Base-by-base conservation (phyloP, 768 basidiomycete genomes). In the Amanita molliuscula region DNA sequence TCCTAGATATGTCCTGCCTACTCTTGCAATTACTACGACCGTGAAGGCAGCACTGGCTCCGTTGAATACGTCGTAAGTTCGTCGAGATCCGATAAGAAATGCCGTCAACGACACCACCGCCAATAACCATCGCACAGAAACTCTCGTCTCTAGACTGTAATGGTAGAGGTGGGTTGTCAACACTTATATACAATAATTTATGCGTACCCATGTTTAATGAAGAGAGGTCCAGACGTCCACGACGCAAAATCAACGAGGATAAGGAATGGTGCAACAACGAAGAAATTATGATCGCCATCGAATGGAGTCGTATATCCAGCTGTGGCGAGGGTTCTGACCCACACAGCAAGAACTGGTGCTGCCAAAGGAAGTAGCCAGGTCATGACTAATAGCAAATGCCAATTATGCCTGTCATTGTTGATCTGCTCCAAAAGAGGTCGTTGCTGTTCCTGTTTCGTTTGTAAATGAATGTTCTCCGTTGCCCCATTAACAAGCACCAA, bases 311-410 rank as follows among this genome's bases (percentile, higher is more conserved):
- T 82, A 53, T 80, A 76, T 0, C 88, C 87, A 8, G 89, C 86
- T 0, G 87, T 87, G 33, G 78, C 73, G 9, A 95, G 67, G 34
- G 92, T 94, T 44, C 91, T 78, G 2, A 84, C 84, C 94, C 94
- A 97, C 2, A 95, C 91, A 1, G 78, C 83, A 21, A 97, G 69
- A 5, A 85, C 82, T 0, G 89, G 84, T 2, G 81, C 84, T 5
- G 75, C 75, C 49, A 89, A 69, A 1, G 93, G 93, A 0, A 95
- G 66, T 2, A 93, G 69, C 76, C 82, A 84, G 15, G 86, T 83
- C 77, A 92, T 80, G 29, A 93, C 67, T 46, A 92, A 66, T 9
- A 93, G 63, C 0, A 88, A 26, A 55, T 88, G 82, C 51, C 72
- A 63, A 49, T 75, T 80, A 49, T 81, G 75, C 47, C 77, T 65